A percentile compares a stretch with the other conserved stretches of the same genome.
phyloP scores from a whole-genome alignment of 176 grass and related monocot genomes.

The Neostapfia colusana region DNA sequence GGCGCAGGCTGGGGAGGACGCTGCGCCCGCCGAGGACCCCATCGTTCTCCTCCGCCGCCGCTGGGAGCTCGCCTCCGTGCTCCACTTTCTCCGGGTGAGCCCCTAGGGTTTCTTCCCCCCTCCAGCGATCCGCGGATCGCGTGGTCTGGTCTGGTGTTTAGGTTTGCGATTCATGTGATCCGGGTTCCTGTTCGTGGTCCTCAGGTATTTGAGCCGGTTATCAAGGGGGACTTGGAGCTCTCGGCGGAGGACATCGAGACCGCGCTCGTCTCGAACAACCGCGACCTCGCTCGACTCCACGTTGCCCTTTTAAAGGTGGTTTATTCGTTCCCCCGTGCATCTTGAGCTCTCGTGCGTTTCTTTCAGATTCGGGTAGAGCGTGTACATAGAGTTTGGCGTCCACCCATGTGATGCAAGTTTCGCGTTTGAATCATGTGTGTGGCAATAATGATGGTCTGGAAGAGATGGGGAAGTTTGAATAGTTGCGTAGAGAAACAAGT shows the following conservation, averaged over 20 bases:
- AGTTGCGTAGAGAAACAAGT: not conserved
- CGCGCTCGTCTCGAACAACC: conserved; percentile 57
- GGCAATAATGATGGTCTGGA: not conserved
- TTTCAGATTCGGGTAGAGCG: not conserved
- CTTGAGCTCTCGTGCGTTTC: not conserved
- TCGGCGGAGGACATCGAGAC: conserved; percentile 87
- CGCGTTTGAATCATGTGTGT: not conserved
- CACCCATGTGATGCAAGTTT: conserved; percentile 11
- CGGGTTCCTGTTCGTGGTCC: not conserved
- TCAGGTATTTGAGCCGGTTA: conserved; percentile 88
- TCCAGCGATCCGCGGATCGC: not conserved
- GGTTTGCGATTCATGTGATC: not conserved
- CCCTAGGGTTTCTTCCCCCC: conserved; percentile 28
- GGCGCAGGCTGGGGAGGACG: not conserved
- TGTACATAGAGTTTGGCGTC: not conserved
- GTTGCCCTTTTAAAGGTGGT: conserved; percentile 77
- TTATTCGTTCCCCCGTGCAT: not conserved
- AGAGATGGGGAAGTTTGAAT: not conserved
- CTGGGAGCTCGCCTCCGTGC: conserved; percentile 92
- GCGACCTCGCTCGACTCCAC: conserved; percentile 64
- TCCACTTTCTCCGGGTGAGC: conserved; percentile 71
- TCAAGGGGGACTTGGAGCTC: conserved; percentile 53
- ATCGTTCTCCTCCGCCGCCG: conserved; percentile 54
- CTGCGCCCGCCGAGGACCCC: conserved; percentile 15
- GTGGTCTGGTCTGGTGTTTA: not conserved